Conservation (phyloP, 331 rosid species). For the Spiraea crenata region DNA sequence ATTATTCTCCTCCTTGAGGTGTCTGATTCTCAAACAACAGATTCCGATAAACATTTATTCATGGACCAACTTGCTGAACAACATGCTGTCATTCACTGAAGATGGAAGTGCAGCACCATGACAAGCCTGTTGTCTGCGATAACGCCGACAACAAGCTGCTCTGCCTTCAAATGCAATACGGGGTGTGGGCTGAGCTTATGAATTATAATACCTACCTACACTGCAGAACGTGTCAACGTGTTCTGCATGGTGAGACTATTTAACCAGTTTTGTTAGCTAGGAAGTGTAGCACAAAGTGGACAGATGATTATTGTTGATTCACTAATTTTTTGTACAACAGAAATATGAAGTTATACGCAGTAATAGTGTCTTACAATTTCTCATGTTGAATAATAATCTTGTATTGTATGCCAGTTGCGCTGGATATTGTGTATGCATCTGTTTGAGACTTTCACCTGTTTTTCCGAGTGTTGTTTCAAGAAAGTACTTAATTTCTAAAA, state of each 20-base stretch:
- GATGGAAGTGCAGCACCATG: neutral
- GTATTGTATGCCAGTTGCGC: no score
- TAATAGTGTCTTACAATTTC: neutral
- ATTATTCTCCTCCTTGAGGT: neutral
- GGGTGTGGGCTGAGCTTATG: neutral
- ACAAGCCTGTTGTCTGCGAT: neutral
- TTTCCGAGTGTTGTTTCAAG: no score
- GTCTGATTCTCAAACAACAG: neutral
- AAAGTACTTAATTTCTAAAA: no score
- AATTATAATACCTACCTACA: no score
- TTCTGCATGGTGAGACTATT: neutral
- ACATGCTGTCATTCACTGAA: neutral
- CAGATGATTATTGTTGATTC: no score
- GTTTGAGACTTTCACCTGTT: no score
- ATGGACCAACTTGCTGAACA: neutral
- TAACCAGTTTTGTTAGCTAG: conserved; percentile 1
- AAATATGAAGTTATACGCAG: no score
- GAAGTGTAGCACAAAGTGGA: no score
- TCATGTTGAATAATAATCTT: neutral
- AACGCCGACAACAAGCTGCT: neutral
- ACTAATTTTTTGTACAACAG: no score
- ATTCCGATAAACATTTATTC: neutral
- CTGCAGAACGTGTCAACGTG: neutral
- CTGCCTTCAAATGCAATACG: neutral
- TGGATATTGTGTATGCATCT: no score